A percentile compares a stretch with the other conserved stretches of the same genome.
Evolutionary conservation across 306 rosid species (phyloP).

Genomic region (Quercus variabilis): DNA sequence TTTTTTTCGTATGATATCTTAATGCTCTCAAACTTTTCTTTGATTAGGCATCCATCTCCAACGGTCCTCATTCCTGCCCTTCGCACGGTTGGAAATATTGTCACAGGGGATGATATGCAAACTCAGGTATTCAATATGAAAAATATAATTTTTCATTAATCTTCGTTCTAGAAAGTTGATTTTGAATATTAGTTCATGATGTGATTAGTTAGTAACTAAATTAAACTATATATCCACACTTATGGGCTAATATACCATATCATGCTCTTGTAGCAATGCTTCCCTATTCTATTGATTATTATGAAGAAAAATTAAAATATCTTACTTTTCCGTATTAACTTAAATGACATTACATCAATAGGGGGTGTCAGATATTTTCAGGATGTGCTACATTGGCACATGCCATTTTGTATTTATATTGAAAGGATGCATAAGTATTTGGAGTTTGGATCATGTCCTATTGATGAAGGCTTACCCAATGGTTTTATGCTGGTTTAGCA

Average conservation of each 20-base stretch:
- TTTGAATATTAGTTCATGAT: background rate
- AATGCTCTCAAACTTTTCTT: slow-evolving; percentile 9
- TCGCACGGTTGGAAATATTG: slow-evolving; percentile 95
- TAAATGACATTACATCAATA: background rate
- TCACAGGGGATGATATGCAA: slow-evolving; percentile 81
- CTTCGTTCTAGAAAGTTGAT: background rate
- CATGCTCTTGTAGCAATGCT: background rate
- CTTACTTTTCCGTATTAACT: background rate
- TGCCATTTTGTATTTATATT: no score
- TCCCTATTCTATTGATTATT: background rate
- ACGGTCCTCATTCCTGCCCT: slow-evolving; percentile 86
- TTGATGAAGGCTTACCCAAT: no score
- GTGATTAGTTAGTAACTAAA: background rate
- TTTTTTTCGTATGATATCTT: background rate
- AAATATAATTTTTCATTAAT: background rate
- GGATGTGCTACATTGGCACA: background rate
- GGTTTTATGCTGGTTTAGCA: no score
- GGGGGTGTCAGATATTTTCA: background rate
- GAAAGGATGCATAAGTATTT: no score
- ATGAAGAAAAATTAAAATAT: background rate
- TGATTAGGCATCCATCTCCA: slow-evolving; percentile 72
- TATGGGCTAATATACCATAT: background rate
- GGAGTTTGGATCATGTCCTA: no score
- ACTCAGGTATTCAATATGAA: slow-evolving; percentile 55
- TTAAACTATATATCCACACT: background rate